Conservation (phyloP, 106 monocot genomes). For the Acanthochlamys bracteata region DNA sequence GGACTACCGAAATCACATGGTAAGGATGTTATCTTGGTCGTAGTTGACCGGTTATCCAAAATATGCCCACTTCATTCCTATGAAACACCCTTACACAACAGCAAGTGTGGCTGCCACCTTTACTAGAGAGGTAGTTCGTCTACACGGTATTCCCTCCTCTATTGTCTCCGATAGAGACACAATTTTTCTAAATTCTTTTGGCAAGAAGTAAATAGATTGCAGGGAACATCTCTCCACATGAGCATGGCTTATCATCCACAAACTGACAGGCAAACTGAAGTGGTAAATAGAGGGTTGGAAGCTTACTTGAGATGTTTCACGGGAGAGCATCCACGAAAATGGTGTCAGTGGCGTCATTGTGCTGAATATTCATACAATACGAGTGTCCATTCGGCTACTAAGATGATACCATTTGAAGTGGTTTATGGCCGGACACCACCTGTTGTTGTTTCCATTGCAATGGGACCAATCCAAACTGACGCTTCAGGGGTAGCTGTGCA, state of each 20-base stretch:
- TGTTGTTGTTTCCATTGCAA: background rate
- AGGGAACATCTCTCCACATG: background rate
- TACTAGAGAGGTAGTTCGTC: background rate
- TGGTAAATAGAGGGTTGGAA: background rate
- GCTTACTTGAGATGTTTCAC: background rate
- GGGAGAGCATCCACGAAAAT: no score
- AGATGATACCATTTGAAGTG: slow-evolving; percentile 1
- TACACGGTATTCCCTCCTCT: background rate
- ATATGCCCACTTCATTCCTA: no score
- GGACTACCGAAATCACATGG: no score
- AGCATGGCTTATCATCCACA: background rate
- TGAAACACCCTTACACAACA: no score
- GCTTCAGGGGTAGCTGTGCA: no score
- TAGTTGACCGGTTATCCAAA: no score
- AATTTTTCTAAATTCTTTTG: background rate
- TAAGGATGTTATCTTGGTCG: no score
- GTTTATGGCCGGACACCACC: background rate
- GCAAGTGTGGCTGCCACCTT: no score
- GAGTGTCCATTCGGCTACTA: background rate
- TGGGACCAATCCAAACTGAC: no score
- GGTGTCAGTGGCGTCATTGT: background rate
- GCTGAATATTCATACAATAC: background rate
- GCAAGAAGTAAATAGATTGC: background rate
- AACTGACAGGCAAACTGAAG: background rate
- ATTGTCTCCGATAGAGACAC: background rate